Conservation (phyloP, 78 protist species). For the Polysphondylium violaceum region DNA sequence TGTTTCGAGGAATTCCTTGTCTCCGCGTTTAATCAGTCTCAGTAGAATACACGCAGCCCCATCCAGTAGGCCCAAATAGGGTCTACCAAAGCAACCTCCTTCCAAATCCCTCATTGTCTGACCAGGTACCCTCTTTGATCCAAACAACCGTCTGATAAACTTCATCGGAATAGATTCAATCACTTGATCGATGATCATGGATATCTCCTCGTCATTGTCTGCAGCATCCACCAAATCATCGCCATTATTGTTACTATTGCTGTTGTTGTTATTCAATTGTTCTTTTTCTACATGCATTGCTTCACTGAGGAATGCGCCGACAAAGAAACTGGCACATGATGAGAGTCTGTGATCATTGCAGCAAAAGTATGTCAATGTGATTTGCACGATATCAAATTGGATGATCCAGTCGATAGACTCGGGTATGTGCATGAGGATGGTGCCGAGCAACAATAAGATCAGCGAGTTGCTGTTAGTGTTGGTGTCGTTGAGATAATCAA, state of each 20-base stretch:
- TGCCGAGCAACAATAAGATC: slow-evolving; percentile 13
- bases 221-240: background rate
- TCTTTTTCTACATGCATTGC: slow-evolving; percentile 15
- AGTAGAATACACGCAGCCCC: slow-evolving; percentile 36
- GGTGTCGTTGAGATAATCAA: background rate
- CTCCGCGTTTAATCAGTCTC: slow-evolving; percentile 40
- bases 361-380: slow-evolving; percentile 5
- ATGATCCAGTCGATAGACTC: slow-evolving; percentile 40
- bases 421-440: slow-evolving; percentile 24
- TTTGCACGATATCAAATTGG: background rate
- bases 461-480: background rate
- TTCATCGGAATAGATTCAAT: slow-evolving; percentile 16
- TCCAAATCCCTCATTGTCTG: slow-evolving; percentile 41
- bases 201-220: background rate
- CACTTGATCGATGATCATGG: background rate
- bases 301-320: slow-evolving; percentile 16
- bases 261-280: background rate
- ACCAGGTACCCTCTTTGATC: slow-evolving; percentile 1
- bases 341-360: slow-evolving; percentile 12
- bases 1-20: slow-evolving; percentile 28
- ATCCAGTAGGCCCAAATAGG: slow-evolving; percentile 51
- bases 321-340: slow-evolving; percentile 50
- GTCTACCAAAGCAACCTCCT: slow-evolving; percentile 75
- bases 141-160: slow-evolving; percentile 35
- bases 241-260: background rate